These are phyloP conservation scores for Colletotrichum abscissum DNA, from an alignment of 2,329 filamentous ascomycete genomes.

Conservation along the genomic window DNA sequence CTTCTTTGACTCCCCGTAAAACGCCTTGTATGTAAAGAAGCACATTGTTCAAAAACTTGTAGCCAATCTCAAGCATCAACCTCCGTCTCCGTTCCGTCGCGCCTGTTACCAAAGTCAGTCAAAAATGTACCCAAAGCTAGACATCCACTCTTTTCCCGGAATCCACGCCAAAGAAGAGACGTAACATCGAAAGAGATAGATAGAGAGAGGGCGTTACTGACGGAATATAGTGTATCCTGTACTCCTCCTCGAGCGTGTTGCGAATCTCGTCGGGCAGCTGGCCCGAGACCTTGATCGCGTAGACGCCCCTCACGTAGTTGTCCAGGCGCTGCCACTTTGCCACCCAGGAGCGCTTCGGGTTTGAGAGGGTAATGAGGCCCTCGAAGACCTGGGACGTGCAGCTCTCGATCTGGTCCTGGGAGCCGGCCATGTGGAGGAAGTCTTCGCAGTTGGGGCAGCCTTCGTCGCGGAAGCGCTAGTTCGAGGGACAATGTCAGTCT, in stretches of 20 bases:
- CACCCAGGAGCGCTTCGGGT: conserved; percentile 90
- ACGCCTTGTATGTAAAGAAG: conserved; percentile 42
- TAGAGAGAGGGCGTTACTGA: conserved; percentile 51
- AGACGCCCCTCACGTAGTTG: conserved; percentile 87
- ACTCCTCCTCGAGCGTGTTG: conserved; percentile 70
- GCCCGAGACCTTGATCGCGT: conserved; percentile 94
- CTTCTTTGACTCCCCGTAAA: conserved; percentile 33
- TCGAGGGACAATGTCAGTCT: not conserved
- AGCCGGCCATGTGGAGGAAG: conserved; percentile 85
- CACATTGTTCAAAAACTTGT: conserved; percentile 1
- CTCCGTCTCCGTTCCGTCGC: conserved; percentile 67
- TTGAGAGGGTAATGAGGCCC: conserved; percentile 85
- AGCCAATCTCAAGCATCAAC: conserved; percentile 50
- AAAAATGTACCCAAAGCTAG: not conserved
- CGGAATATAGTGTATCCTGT: conserved; percentile 74
- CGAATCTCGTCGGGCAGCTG: conserved; percentile 76
- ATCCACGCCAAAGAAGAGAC: not conserved
- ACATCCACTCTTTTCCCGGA: not conserved
- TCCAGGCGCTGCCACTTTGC: conserved; percentile 96
- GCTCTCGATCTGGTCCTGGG: conserved; percentile 84
- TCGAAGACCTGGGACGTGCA: conserved; percentile 98
- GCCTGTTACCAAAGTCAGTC: conserved; percentile 48
- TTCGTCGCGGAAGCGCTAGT: conserved; percentile 82
- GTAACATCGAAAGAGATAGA: not conserved
- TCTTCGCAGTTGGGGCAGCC: conserved; percentile 98